Conservation (phyloP, 1,284 basidiomycete genomes). For the Apiotrichum mycotoxinovorans region DNA sequence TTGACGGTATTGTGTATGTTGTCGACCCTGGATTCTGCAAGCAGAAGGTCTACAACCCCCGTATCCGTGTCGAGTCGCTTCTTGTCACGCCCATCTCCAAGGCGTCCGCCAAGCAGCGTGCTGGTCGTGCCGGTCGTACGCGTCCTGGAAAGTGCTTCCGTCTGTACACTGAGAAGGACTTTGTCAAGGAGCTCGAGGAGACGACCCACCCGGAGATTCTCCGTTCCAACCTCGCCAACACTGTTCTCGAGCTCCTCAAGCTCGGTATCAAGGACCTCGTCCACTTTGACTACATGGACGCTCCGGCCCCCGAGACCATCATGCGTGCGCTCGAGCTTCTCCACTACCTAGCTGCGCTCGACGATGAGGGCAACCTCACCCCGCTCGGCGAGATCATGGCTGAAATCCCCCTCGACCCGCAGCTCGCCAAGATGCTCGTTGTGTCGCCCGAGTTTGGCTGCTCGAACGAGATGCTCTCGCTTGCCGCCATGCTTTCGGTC, state of each 20-base stretch:
- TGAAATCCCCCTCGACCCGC: constrained; percentile 96
- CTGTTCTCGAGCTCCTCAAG: constrained; percentile 90
- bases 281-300: constrained; percentile 92
- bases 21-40: constrained; percentile 98
- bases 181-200: constrained; percentile 90
- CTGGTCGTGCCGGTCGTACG: constrained; percentile 93
- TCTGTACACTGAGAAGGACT: constrained; percentile 95
- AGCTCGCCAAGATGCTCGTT: constrained; percentile 93
- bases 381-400: constrained; percentile 88
- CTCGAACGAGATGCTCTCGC: constrained; percentile 91
- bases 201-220: constrained; percentile 96
- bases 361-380: constrained; percentile 92
- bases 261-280: constrained; percentile 91
- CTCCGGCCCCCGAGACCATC: constrained; percentile 93
- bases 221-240: constrained; percentile 86
- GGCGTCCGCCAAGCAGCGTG: constrained; percentile 91
- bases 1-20: constrained; percentile 98
- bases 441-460: constrained; percentile 92
- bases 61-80: constrained; percentile 91
- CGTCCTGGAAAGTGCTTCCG: constrained; percentile 96
- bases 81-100: constrained; percentile 95
- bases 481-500: constrained; percentile 90
- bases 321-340: constrained; percentile 96
- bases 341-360: constrained; percentile 86
- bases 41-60: constrained; percentile 95